Conservation (phyloP, 139 green algal genomes). For the Volvox reticuliferus region DNA sequence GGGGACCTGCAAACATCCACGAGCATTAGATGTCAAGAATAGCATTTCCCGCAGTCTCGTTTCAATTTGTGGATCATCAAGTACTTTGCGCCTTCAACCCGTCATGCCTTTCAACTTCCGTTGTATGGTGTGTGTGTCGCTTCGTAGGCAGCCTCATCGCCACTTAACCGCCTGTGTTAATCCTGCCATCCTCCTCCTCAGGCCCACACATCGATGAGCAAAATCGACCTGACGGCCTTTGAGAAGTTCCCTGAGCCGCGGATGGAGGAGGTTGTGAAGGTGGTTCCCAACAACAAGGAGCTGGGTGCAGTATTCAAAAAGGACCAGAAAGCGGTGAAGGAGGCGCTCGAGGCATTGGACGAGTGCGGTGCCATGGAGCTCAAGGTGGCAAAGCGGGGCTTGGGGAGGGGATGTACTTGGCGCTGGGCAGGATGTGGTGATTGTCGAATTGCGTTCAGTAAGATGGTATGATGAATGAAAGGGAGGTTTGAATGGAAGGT, state of each 20-base stretch:
- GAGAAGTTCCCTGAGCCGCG: slow-evolving; percentile 90
- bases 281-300: slow-evolving; percentile 89
- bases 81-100: too few relatives aligned
- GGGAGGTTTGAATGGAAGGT: too few relatives aligned
- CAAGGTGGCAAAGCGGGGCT: slow-evolving; percentile 49
- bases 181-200: slow-evolving; percentile 80
- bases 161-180: too few relatives aligned
- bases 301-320: slow-evolving; percentile 93
- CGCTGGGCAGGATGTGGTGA: too few relatives aligned
- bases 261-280: slow-evolving; percentile 78
- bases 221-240: slow-evolving; percentile 87
- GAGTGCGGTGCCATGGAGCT: slow-evolving; percentile 66
- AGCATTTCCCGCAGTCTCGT: too few relatives aligned
- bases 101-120: too few relatives aligned
- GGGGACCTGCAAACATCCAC: too few relatives aligned
- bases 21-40: too few relatives aligned
- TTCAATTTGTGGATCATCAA: too few relatives aligned
- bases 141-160: too few relatives aligned
- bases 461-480: too few relatives aligned
- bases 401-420: background rate
- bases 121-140: background rate
- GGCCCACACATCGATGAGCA: slow-evolving; percentile 80
- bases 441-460: too few relatives aligned
- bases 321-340: slow-evolving; percentile 79
- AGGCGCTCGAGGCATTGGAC: slow-evolving; percentile 73